Evolutionary conservation across 164 flowering plant species (phyloP), one percentile per base, ranked within the genome.

Genomic region (Kingdonia uniflora): DNA sequence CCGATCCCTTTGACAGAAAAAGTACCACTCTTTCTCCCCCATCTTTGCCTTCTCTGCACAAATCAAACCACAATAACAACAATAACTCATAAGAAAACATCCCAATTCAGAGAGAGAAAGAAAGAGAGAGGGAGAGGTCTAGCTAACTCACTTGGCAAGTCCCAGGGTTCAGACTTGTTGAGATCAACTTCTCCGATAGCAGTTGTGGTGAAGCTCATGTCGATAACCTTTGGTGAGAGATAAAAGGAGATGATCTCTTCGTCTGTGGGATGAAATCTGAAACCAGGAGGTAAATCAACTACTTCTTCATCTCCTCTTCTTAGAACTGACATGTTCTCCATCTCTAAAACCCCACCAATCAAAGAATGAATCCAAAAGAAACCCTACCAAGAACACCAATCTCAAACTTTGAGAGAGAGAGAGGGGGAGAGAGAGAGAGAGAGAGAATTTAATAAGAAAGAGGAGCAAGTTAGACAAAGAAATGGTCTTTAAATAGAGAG

Each of bases 261-360:
- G 46, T 68, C 71, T 14, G 71, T 68, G 1, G 71, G 71, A 60
- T 68, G 71, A 20, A 68, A 68, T 44, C 71, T 49, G 42, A 68
- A 68, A 51, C 71, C 71, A 40, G 71, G 67, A 29, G 71, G 71
- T 42, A 67, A 55, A 26, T 62, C 58, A 8, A 61, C 39, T n/a
- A n/a, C 12, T 1, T 47, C 50, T 16, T 47, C 54, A 20, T 55
- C 58, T 57, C 42, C 42, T 13, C 51, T 46, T 19, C 11, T 55
- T 15, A 41, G 16, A 2, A 11, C 54, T 24, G 25, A 19, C 38
- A 39, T 24, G 3, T 45, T 41, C 35, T 58, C 62, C 55, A 58
- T 42, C 7, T 39, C 20, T 39, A 41, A 21, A 29, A 54, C 11
- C 46, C 46, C 8, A 29, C 6, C 35, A 29, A 29, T n/a, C n/a